Conservation (phyloP, 441 rosid species). For the Isatis lusitanica region DNA sequence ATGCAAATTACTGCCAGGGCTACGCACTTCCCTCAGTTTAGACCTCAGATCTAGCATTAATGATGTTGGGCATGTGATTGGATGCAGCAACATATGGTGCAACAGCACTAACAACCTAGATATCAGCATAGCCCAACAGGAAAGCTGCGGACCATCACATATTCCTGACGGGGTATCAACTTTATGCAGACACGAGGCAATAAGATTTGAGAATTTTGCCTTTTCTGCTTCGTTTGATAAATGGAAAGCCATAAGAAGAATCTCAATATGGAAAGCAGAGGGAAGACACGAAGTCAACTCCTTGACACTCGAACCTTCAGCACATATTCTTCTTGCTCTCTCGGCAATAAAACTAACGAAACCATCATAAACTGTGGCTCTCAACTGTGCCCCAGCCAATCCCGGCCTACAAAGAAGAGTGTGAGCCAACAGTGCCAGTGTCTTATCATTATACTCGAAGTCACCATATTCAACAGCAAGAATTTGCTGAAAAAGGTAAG, state of each 20-base stretch:
- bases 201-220: slow-evolving; percentile 58
- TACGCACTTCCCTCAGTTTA: slow-evolving; percentile 78
- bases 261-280: slow-evolving; percentile 87
- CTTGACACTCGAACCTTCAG: slow-evolving; percentile 56
- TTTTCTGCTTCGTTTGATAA: slow-evolving; percentile 83
- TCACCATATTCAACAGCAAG: slow-evolving; percentile 70
- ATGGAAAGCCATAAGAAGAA: slow-evolving; percentile 96
- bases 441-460: slow-evolving; percentile 74
- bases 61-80: slow-evolving; percentile 71
- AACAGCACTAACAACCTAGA: slow-evolving; percentile 90
- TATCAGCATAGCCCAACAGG: slow-evolving; percentile 89
- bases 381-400: slow-evolving; percentile 70
- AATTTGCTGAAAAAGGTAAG: slow-evolving; percentile 75
- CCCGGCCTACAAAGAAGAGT: slow-evolving; percentile 68
- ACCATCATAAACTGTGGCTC: slow-evolving; percentile 61
- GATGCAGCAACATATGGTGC: slow-evolving; percentile 86
- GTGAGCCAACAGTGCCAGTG: slow-evolving; percentile 78
- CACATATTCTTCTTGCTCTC: slow-evolving; percentile 56
- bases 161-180: slow-evolving; percentile 50
- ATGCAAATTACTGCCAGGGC: slow-evolving; percentile 46
- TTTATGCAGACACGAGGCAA: slow-evolving; percentile 56
- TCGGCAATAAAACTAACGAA: slow-evolving; percentile 66
- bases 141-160: slow-evolving; percentile 52
- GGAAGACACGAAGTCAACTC: slow-evolving; percentile 83
- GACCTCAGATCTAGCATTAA: slow-evolving; percentile 74